A percentile compares a stretch with the other conserved stretches of the same genome.
Evolutionary conservation across 768 basidiomycete genomes (phyloP).

Genomic region (Leccinum subtestaceum): DNA sequence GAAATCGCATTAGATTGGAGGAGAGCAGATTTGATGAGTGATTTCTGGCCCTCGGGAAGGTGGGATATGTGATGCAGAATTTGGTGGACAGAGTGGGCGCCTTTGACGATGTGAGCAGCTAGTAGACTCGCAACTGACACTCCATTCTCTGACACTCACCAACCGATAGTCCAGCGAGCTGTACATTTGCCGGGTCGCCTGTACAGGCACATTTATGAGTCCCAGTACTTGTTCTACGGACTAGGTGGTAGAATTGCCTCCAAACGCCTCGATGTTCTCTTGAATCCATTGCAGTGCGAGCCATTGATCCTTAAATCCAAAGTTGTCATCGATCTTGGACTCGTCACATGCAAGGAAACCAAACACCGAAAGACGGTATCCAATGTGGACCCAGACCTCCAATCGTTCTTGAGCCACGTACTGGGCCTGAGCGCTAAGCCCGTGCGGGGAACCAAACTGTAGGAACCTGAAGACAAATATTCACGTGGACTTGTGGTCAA

Average conservation of each 20-base stretch:
- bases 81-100: conserved; percentile 75
- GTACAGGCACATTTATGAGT: background rate
- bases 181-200: conserved; percentile 62
- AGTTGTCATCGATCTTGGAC: conserved; percentile 65
- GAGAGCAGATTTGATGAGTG: conserved; percentile 67
- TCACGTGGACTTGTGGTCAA: background rate
- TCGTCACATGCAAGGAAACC: conserved; percentile 70
- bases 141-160: conserved; percentile 36
- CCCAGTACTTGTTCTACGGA: background rate
- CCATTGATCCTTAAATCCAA: conserved; percentile 86
- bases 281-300: conserved; percentile 67
- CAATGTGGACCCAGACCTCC: conserved; percentile 75
- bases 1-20: conserved; percentile 73
- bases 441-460: conserved; percentile 76
- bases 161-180: conserved; percentile 69
- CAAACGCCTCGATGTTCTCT: conserved; percentile 64
- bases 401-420: conserved; percentile 60
- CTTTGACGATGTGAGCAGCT: conserved; percentile 30
- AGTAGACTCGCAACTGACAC: background rate
- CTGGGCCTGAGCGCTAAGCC: conserved; percentile 59
- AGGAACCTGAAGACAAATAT: conserved; percentile 50
- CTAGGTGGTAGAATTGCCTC: conserved; percentile 41
- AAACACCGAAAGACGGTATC: conserved; percentile 73
- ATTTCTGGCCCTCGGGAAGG: conserved; percentile 50
- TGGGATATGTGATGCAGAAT: conserved; percentile 66